Evolutionary conservation across 192 early-diverging fungal genomes (phyloP).

Genomic region (Coemansia sp.): DNA sequence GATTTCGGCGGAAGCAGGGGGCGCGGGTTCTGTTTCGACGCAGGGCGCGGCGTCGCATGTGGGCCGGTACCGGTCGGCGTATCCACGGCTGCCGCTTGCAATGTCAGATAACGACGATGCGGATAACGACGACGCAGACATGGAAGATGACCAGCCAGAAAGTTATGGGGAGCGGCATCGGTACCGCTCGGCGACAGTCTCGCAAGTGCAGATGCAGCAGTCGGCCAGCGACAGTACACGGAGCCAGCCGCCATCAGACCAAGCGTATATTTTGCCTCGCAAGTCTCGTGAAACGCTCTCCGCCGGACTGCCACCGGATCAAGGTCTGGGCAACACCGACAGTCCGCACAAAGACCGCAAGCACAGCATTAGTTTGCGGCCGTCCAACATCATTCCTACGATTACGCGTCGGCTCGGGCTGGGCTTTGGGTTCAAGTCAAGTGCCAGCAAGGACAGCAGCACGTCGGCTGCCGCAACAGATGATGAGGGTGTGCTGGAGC

Average conservation of each 20-base stretch:
- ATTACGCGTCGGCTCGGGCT: conserved; percentile 46
- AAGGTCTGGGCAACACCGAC: background rate
- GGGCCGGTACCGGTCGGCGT: background rate
- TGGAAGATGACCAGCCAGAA: background rate
- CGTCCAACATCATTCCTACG: conserved; percentile 42
- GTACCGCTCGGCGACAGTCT: conserved; percentile 44
- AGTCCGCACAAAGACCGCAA: conserved; percentile 14
- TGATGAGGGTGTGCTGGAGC: background rate
- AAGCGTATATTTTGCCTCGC: background rate
- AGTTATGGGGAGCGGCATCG: conserved; percentile 8
- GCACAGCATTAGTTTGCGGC: conserved; percentile 29
- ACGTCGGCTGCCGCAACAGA: conserved; percentile 18
- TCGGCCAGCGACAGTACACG: background rate
- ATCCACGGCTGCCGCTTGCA: background rate
- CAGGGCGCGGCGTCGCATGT: background rate
- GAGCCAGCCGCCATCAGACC: background rate
- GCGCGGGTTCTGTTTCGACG: conserved; percentile 3
- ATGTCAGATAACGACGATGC: conserved; percentile 3
- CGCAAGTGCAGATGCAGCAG: conserved; percentile 19
- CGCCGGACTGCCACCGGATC: background rate
- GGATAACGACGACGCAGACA: background rate
- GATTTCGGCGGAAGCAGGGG: conserved; percentile 9
- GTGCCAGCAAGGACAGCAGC: background rate
- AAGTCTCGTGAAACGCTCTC: conserved; percentile 9
- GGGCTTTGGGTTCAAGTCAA: conserved; percentile 41